phyloP scores from a whole-genome alignment of 345 rosid species.

The Gossypium rotundifolium region DNA sequence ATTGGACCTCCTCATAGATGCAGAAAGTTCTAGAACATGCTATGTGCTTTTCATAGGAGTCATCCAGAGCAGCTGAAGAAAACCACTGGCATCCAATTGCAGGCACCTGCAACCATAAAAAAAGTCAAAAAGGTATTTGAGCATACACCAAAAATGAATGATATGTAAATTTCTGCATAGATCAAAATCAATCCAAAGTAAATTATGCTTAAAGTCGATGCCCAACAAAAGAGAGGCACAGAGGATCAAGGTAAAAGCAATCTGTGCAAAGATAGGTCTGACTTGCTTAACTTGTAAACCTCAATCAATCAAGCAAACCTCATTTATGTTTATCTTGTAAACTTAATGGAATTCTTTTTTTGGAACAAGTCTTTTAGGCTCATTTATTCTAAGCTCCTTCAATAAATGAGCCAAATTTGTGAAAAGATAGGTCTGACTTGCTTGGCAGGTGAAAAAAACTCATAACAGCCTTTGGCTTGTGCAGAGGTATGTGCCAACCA shows the following conservation, averaged over 20 bases:
- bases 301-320: not conserved
- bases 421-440: not conserved
- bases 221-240: not conserved
- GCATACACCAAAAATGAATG: not conserved
- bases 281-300: not conserved
- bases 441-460: not conserved
- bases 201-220: not conserved
- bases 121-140: not conserved
- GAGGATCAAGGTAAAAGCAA: not conserved
- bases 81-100: slow-evolving; percentile 83
- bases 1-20: slow-evolving; percentile 65
- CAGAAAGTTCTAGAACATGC: slow-evolving; percentile 81
- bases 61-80: slow-evolving; percentile 43
- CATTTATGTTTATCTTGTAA: not conserved
- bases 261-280: not conserved
- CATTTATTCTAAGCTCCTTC: not conserved
- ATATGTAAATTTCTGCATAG: not conserved
- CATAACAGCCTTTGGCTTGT: not conserved
- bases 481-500: not conserved
- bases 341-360: not conserved
- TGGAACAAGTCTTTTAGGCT: not conserved
- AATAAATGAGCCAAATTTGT: not conserved
- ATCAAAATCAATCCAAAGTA: not conserved
- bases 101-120: slow-evolving; percentile 37
- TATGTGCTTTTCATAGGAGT: slow-evolving; percentile 45